phyloP scores from a whole-genome alignment of 176 grass and related monocot genomes.

The Bromus sterilis region DNA sequence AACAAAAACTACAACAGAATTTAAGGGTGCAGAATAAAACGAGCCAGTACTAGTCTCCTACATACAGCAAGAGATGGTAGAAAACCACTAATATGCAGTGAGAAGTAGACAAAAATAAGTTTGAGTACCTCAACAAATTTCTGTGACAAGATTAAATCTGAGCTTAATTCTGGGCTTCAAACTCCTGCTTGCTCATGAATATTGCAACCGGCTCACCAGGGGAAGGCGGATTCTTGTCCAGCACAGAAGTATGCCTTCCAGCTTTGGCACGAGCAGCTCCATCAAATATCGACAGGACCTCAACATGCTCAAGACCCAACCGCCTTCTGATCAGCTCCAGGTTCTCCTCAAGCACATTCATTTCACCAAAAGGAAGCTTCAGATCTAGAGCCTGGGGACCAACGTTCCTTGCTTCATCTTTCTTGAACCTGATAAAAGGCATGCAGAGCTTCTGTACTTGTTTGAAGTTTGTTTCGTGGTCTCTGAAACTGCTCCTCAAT shows the following conservation, averaged over 20 bases:
- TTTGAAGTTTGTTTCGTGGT: conserved; percentile 51
- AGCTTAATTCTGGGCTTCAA: not conserved
- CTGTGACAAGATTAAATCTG: not conserved
- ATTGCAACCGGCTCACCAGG: conserved; percentile 58
- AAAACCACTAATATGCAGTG: not conserved
- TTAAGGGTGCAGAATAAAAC: not conserved
- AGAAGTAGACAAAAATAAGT: not conserved
- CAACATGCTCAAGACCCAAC: conserved; percentile 36
- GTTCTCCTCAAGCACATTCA: conserved; percentile 42
- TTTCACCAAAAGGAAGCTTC: conserved; percentile 17
- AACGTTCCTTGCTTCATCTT: conserved; percentile 42
- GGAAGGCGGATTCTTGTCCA: conserved; percentile 49
- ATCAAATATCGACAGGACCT: not conserved
- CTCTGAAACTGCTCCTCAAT: conserved; percentile 36
- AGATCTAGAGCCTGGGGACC: not conserved
- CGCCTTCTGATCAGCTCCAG: conserved; percentile 46
- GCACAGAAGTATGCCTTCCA: conserved; percentile 27
- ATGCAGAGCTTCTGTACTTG: conserved; percentile 74
- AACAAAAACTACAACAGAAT: not conserved
- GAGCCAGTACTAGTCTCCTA: not conserved
- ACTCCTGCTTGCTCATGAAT: conserved; percentile 51
- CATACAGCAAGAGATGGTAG: not conserved
- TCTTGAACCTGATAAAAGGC: conserved; percentile 74
- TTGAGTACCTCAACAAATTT: not conserved
- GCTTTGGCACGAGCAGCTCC: conserved; percentile 31